Evolutionary conservation across 768 basidiomycete genomes (phyloP), one percentile per base, ranked within the genome.

Genomic region (Suillus subaureus): DNA sequence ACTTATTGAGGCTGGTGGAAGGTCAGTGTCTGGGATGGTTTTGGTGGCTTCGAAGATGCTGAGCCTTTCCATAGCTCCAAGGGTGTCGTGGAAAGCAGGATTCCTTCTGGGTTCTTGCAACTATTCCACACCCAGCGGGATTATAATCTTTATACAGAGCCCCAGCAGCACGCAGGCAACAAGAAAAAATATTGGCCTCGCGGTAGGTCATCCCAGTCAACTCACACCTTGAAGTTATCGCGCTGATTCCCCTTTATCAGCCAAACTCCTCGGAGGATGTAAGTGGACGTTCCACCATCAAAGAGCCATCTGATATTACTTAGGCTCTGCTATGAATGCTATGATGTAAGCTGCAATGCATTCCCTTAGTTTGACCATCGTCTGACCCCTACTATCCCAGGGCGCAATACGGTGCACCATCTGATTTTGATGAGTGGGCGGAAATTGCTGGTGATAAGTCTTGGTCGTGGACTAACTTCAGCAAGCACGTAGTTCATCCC

Each of bases 231-330:
- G 21, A 51, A 58, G 18, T 40, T 62, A 65, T 28, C 13, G 33
- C 49, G 40, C 51, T 47, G 45, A 54, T 47, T 15, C 28, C 47
- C 16, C 42, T 31, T 52, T 51, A 16, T 39, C 62, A 91, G 89
- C 79, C 1, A 90, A 87, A 70, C 79, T 92, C 71, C 82, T 93
- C 7, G 91, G 91, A 28, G 91, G 91, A 71, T 92, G 91, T 89
- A 71, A 74, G 87, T 79, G 11, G 31, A 35, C n/a, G 28, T 31
- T 4, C 63, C 47, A 61, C 13, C 56, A 57, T 23, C 23, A 16
- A 39, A 37, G 37, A 57, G n/a, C 16, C 6, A 4, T 39, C n/a
- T 57, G 7, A 6, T 64, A 39, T 18, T 23, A 18, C 16, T 15
- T 42, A 89, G 86, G 87, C 65, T 87, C 88, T 4, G 82, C 87